Percentiles rank a stretch among this genome's conserved stretches.
These are phyloP conservation scores for Aureobasidium sp. DNA, from an alignment of 2,329 filamentous ascomycete species.

Conservation along the genomic window DNA sequence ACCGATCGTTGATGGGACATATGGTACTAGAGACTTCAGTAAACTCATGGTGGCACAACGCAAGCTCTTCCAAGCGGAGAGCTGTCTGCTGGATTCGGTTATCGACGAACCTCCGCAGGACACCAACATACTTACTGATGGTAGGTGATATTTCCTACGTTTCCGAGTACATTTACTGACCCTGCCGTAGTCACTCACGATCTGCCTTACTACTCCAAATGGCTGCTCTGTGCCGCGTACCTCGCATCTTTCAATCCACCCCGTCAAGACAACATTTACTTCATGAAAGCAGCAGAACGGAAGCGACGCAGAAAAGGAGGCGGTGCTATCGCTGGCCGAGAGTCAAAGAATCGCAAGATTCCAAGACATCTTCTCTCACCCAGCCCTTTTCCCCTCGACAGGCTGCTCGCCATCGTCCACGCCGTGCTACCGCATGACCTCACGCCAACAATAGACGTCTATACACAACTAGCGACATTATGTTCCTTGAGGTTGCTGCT, in stretches of 20 bases:
- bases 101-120: constrained; percentile 12
- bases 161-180: not conserved
- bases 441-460: constrained; percentile 40
- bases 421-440: constrained; percentile 51
- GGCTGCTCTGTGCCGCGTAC: constrained; percentile 70
- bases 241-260: constrained; percentile 73
- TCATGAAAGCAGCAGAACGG: constrained; percentile 60
- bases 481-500: constrained; percentile 63
- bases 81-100: constrained; percentile 52
- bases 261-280: constrained; percentile 65
- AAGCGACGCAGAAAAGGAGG: constrained; percentile 43
- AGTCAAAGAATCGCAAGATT: constrained; percentile 57
- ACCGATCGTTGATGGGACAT: constrained; percentile 68
- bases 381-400: constrained; percentile 68
- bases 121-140: constrained; percentile 3
- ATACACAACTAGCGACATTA: constrained; percentile 59
- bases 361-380: constrained; percentile 70
- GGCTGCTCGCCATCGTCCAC: constrained; percentile 70
- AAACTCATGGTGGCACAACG: constrained; percentile 68
- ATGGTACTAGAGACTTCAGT: constrained; percentile 72
- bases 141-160: not conserved
- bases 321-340: constrained; percentile 35
- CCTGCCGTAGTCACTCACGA: constrained; percentile 33
- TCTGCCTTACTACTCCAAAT: constrained; percentile 65
- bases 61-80: constrained; percentile 64